These are phyloP conservation scores for Fomitopsis pinicola DNA, from an alignment of 1,284 basidiomycete species.

Conservation along the genomic window DNA sequence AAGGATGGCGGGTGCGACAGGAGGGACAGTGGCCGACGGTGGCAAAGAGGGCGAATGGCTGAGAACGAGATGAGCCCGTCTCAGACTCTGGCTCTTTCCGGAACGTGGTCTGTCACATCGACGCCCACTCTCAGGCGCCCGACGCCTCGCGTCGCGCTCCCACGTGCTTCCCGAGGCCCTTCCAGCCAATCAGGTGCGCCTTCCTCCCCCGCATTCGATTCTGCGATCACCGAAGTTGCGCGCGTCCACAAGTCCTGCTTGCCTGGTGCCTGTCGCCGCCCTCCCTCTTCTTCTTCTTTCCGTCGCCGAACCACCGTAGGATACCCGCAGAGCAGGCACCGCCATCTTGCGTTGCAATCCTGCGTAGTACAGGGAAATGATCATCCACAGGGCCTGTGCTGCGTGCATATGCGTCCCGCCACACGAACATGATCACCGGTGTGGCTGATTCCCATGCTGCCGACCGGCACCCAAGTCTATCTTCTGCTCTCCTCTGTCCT, in stretches of 20 bases:
- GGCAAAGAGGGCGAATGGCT: not conserved
- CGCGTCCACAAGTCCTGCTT: not conserved
- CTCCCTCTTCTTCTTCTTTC: not conserved
- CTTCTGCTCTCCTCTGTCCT: not conserved
- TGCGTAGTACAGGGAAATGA: not conserved
- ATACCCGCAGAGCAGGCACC: not conserved
- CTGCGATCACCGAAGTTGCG: not conserved
- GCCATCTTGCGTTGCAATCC: not conserved
- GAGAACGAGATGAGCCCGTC: not conserved
- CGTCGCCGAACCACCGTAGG: not conserved
- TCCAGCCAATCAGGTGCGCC: not conserved
- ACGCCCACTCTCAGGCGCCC: not conserved
- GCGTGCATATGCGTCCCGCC: not conserved
- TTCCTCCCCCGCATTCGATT: not conserved
- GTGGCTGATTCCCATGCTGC: not conserved
- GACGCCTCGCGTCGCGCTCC: not conserved
- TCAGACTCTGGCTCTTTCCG: not conserved
- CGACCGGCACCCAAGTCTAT: conserved; percentile 1
- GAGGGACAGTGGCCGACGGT: not conserved
- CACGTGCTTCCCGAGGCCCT: not conserved
- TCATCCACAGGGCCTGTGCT: not conserved
- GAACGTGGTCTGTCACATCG: not conserved
- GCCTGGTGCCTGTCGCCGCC: not conserved
- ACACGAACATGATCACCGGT: not conserved
- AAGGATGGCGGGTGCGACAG: not conserved